Base-by-base conservation (phyloP, 495 filamentous ascomycete species). In the Copromyces sp. region DNA sequence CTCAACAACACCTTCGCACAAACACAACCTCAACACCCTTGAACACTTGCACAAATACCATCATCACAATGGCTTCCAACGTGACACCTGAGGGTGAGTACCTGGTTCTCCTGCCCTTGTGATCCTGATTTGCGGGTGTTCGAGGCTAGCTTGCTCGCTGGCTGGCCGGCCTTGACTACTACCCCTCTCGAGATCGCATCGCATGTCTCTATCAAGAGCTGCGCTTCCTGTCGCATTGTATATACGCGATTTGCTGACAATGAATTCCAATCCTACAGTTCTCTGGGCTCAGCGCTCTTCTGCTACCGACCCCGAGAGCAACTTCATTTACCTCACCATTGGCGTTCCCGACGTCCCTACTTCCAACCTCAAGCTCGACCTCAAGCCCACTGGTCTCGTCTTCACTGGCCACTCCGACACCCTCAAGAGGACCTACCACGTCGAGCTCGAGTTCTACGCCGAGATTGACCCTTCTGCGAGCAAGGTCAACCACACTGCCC, bases 251-350 rank as follows among this genome's bases (percentile, higher is more conserved):
- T 47, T 37, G 37, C 71, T 69, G 24, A 65, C 53, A 65, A 35
- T 35, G 53, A 14, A 35, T 35, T 32, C 53, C 29, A 17, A 35
- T 65, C 32, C 69, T 37, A 6, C 78, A 99, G 95, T 98, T 76
- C 90, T 92, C 84, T 99, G 95, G 95, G 95, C 95, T 39, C 95
- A 99, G 85, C 95, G 95, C 86, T 98, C 95, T 61, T 94, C 90
- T 81, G 84, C 79, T 73, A 83, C 85, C 74, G 96, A 98, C 29
- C 79, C 90, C 44, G 88, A 90, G 80, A 95, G 94, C 84, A 98
- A 98, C 84, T 90, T 92, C 85, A 85, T 98, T 86, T 95, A 92
- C 85, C 89, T 98, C 70, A 96, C 92, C 80, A 91, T 99, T 84
- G 88, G 89, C 77, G 92, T 92, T 41, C 85, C 93, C 74, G 95